Percentiles rank a stretch among this genome's conserved stretches.
These are phyloP conservation scores for Guyanaporus albipodus DNA, from an alignment of 768 basidiomycete species.

Conservation along the genomic window DNA sequence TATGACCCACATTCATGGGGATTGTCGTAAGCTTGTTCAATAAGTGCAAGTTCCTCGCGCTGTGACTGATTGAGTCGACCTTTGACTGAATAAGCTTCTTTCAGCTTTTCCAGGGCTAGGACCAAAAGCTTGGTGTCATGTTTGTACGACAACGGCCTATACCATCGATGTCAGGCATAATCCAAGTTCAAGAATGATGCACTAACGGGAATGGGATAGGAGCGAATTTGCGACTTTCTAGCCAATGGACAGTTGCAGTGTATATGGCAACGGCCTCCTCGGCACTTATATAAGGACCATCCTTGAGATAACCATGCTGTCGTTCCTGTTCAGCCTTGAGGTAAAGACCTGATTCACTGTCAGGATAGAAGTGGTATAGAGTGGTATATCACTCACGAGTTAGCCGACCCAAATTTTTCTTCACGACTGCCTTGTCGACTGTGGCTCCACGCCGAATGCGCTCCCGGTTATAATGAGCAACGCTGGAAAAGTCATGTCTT, in stretches of 20 bases:
- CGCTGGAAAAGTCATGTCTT: conserved; percentile 38
- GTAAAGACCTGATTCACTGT: conserved; percentile 61
- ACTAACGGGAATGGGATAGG: conserved; percentile 96
- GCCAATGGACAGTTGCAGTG: conserved; percentile 98
- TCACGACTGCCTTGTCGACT: conserved; percentile 97
- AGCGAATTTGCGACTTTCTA: conserved; percentile 96
- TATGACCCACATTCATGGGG: conserved; percentile 83
- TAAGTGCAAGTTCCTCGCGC: conserved; percentile 94
- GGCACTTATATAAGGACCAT: conserved; percentile 97
- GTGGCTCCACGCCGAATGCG: conserved; percentile 96
- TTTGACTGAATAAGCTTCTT: conserved; percentile 98
- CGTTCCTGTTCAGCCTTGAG: conserved; percentile 99
- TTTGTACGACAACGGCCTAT: conserved; percentile 92
- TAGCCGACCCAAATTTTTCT: conserved; percentile 97
- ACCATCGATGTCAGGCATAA: conserved; percentile 1
- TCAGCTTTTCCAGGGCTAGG: conserved; percentile 94
- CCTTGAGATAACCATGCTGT: conserved; percentile 98
- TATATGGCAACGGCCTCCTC: conserved; percentile 99
- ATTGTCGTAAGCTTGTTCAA: conserved; percentile 99
- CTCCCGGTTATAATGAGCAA: conserved; percentile 97
- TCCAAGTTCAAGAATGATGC: background rate
- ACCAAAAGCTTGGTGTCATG: conserved; percentile 98
- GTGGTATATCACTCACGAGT: conserved; percentile 59
- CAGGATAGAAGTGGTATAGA: background rate
- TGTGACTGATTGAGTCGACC: conserved; percentile 97